Conservation (phyloP, 306 rosid species). For the Trifolium pratense region DNA sequence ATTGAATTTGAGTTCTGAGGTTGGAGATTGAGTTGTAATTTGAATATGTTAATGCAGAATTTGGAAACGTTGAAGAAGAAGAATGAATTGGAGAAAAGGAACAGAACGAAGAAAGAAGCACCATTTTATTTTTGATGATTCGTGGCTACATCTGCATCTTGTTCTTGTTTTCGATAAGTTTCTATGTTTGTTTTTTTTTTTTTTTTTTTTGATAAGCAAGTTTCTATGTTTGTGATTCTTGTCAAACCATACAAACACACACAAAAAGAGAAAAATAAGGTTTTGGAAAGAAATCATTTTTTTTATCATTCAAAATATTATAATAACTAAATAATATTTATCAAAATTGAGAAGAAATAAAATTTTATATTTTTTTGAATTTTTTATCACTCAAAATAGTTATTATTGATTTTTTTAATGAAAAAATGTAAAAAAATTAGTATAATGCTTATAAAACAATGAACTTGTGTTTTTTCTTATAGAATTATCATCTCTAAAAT, state of each 20-base stretch:
- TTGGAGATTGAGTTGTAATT: slow-evolving; percentile 27
- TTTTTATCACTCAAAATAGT: no score
- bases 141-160: slow-evolving; percentile 20
- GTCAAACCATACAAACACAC: not conserved
- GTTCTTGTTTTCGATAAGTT: slow-evolving; percentile 9
- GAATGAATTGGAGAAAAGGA: slow-evolving; percentile 39
- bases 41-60: not conserved
- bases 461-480: no score
- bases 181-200: not conserved
- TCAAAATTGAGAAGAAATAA: no score
- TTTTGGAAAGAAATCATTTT: no score
- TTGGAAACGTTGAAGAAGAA: slow-evolving; percentile 16
- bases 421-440: no score
- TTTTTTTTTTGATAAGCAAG: no score
- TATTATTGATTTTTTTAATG: no score
- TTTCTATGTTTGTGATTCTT: not conserved
- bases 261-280: not conserved
- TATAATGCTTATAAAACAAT: no score
- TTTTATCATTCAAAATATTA: no score
- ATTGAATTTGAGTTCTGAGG: slow-evolving; percentile 44
- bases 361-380: no score
- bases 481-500: no score
- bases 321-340: no score
- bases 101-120: slow-evolving; percentile 48
- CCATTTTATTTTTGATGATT: slow-evolving; percentile 44